Evolutionary conservation across 2,329 filamentous ascomycete species (phyloP).

Genomic region (Cladosporium sp.): DNA sequence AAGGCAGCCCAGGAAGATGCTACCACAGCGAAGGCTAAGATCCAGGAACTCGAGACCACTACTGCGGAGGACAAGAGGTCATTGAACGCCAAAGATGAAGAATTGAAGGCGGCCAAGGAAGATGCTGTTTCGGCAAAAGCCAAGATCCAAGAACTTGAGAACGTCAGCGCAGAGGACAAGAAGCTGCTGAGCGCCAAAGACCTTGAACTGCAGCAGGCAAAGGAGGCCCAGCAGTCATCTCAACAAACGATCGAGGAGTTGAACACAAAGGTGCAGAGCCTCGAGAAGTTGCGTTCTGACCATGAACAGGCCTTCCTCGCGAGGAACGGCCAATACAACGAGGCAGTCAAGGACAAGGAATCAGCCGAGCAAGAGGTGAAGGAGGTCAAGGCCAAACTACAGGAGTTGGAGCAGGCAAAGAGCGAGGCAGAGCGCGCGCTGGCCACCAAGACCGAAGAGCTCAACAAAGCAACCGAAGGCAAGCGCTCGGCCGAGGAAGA

Average conservation of each 20-base stretch:
- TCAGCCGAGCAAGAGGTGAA: constrained; percentile 5
- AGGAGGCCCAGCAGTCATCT: neutral
- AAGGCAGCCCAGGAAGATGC: constrained; percentile 19
- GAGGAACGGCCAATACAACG: neutral
- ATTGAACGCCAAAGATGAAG: neutral
- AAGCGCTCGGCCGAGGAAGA: neutral
- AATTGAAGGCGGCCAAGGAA: neutral
- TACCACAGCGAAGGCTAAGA: neutral
- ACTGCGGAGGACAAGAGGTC: constrained; percentile 16
- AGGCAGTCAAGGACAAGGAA: neutral
- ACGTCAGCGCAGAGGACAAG: constrained; percentile 18
- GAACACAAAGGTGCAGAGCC: neutral
- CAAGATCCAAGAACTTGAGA: constrained; percentile 20
- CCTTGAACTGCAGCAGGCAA: neutral
- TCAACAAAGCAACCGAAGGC: neutral
- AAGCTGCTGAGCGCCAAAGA: constrained; percentile 11
- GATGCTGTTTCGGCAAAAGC: constrained; percentile 10
- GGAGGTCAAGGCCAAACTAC: constrained; percentile 1
- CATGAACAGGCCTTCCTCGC: constrained; percentile 16
- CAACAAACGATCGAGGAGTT: constrained; percentile 5
- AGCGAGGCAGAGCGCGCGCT: constrained; percentile 17
- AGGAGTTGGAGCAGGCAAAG: constrained; percentile 17
- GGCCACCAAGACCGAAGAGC: neutral
- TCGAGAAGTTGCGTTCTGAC: constrained; percentile 18
- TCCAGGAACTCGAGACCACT: constrained; percentile 21